Base-by-base conservation (phyloP, 2,329 filamentous ascomycete genomes). In the Verruconis gallopava region DNA sequence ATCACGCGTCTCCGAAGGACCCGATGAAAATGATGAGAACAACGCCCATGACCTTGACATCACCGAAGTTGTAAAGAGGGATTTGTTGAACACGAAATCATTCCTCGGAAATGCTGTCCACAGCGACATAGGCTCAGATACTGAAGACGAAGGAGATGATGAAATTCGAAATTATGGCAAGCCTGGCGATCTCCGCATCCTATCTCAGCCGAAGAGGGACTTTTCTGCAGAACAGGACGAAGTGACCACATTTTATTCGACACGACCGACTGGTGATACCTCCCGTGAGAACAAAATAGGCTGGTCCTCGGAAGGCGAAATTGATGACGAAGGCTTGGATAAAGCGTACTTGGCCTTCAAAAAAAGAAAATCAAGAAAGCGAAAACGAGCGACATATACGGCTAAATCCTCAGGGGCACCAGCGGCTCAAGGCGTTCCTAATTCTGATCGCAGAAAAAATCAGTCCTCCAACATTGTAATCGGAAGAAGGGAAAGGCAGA, bases 331-430 rank as follows among this genome's bases (percentile, higher is more conserved):
- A 30, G 25, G 25, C n/a, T n/a, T 30, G n/a, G n/a, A n/a, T n/a
- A 9, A 68, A 17, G 68, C 69, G 5, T 84, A 84, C 48, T 62
- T 73, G 32, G 67, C 69, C n/a, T 79, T 77, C 55, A 80, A 79
- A 53, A 73, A 75, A 39, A 33, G 35, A 17, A 43, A 43, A 15
- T 30, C 21, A 14, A 43, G 21, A 18, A 38, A 43, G 21, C 41
- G 36, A n/a, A 43, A 38, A 37, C 34, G 15, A 30, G 34, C 41
- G n/a, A 43, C 34, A 6, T 32, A 38, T 30, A 33, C 21, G 20
- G 35, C 22, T 12, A 37, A 38, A 28, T 19, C 34, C 9, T 15
- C 9, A 9, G 34, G 6, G 9, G 36, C 34, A 21, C 35, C n/a
- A 5, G 28, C 22, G 30, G 28, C 34, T 34, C 25, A 9, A 30